A percentile compares a stretch with the other conserved stretches of the same genome.
Evolutionary conservation across 257 asterid species (phyloP).

Genomic region (Leonotis leonurus): DNA sequence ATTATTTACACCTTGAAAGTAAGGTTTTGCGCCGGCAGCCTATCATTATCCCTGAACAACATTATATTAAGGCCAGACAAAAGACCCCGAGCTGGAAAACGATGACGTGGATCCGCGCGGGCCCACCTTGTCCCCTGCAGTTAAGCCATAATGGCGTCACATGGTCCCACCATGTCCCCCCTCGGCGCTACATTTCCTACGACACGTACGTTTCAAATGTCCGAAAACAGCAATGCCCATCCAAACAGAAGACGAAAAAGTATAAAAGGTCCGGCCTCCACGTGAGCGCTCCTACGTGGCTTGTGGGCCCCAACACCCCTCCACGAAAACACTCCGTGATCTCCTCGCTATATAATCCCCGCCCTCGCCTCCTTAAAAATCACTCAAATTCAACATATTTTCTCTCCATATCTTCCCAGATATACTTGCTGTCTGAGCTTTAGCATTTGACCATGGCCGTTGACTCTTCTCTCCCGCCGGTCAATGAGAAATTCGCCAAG

Average conservation of each 20-base stretch:
- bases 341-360: conserved; percentile 13
- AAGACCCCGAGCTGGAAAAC: conserved; percentile 6
- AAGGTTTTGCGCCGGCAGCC: conserved; percentile 23
- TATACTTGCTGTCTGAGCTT: not conserved
- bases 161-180: conserved; percentile 20
- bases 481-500: conserved; percentile 43
- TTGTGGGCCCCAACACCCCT: not conserved
- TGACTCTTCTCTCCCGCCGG: conserved; percentile 28
- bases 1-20: not conserved
- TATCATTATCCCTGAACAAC: conserved; percentile 34
- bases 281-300: not conserved
- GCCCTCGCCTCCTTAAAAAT: not conserved
- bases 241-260: conserved; percentile 20
- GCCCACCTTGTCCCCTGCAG: conserved; percentile 17
- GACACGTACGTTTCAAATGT: conserved; percentile 18
- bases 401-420: not conserved
- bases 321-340: not conserved
- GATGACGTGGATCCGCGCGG: conserved; percentile 21
- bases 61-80: conserved; percentile 13
- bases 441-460: conserved; percentile 31
- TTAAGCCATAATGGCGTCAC: conserved; percentile 10
- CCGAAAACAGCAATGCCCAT: conserved; percentile 11
- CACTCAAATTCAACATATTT: not conserved
- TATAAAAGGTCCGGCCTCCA: conserved; percentile 13
- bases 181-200: not conserved